Conservation (phyloP, 2,329 filamentous ascomycete species). For the Colletotrichum sp. region DNA sequence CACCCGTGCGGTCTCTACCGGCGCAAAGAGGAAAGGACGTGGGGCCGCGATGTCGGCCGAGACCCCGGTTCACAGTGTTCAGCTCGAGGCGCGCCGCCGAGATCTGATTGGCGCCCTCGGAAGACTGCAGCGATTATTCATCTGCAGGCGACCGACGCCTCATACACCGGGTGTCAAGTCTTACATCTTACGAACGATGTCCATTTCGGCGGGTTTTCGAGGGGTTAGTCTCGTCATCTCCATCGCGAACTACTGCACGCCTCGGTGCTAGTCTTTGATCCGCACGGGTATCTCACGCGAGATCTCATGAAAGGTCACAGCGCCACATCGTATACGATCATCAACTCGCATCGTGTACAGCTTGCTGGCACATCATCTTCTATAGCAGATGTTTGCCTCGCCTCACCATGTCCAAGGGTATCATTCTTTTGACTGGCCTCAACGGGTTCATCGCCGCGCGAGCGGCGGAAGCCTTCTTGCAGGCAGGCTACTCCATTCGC, state of each 20-base stretch:
- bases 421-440: slow-evolving; percentile 33
- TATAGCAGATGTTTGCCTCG: background rate
- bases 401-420: background rate
- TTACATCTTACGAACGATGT: background rate
- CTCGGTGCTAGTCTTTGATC: background rate
- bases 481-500: slow-evolving; percentile 33
- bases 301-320: background rate
- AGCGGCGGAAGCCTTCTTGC: slow-evolving; percentile 30
- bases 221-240: background rate
- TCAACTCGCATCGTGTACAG: background rate
- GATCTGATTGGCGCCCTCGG: background rate
- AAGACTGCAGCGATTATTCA: background rate
- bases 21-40: background rate
- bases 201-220: background rate
- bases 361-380: background rate
- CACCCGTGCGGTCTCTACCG: background rate
- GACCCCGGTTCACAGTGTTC: background rate
- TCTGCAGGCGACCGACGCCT: background rate
- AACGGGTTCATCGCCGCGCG: slow-evolving; percentile 37
- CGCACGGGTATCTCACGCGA: background rate
- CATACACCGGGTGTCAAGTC: background rate
- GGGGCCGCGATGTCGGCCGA: background rate
- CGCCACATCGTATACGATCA: background rate
- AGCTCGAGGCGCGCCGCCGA: background rate
- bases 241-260: background rate